phyloP scores from a whole-genome alignment of 257 asterid genomes.

The Asclepias syriaca region DNA sequence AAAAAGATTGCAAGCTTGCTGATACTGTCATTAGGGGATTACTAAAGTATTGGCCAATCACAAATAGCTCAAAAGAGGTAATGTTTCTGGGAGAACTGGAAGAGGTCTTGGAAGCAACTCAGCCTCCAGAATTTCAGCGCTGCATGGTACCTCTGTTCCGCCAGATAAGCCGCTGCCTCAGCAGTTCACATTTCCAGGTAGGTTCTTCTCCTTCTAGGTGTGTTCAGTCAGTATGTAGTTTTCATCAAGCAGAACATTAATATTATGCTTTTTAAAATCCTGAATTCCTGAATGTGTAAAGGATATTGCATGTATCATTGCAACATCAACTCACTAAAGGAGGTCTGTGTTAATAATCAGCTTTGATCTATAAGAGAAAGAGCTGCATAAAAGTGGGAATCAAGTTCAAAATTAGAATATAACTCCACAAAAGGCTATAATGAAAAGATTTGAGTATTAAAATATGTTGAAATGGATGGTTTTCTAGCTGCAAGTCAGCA shows the following conservation, averaged over 20 bases:
- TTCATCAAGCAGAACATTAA: not conserved
- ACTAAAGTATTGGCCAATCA: constrained; percentile 43
- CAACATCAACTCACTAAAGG: not conserved
- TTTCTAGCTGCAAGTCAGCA: not conserved
- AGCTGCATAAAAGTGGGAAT: not conserved
- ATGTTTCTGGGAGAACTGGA: constrained; percentile 44
- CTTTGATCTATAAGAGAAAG: not conserved
- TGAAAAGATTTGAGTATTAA: constrained; percentile 1
- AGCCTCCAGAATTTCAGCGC: constrained; percentile 41
- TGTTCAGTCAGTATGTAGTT: not conserved
- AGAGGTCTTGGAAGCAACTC: constrained; percentile 44
- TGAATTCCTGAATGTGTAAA: not conserved
- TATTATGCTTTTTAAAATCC: not conserved
- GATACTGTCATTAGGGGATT: constrained; percentile 43
- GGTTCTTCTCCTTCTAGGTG: constrained; percentile 7
- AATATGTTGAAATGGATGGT: not conserved
- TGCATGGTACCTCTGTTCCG: constrained; percentile 44
- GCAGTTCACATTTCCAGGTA: constrained; percentile 48
- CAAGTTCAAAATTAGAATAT: not conserved
- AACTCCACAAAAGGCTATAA: not conserved
- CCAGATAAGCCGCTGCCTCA: constrained; percentile 38
- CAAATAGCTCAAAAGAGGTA: constrained; percentile 43
- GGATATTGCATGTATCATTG: not conserved
- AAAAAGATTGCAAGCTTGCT: constrained; percentile 45
- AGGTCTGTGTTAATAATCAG: not conserved